Percentiles rank a stretch among this genome's conserved stretches.
phyloP scores from a whole-genome alignment of 2,329 filamentous ascomycete species.

The Penicillium expansum region DNA sequence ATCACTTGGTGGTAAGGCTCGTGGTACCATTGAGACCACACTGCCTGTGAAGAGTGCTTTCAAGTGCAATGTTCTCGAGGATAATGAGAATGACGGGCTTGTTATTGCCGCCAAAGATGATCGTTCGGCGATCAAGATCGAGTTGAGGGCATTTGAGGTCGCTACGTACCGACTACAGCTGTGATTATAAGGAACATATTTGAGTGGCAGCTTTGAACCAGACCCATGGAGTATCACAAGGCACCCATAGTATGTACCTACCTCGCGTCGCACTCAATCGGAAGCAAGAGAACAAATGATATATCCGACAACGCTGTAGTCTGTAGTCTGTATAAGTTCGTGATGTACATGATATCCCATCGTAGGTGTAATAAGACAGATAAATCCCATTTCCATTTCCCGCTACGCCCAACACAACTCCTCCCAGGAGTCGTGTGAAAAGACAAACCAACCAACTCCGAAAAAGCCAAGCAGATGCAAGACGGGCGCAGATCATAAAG shows the following conservation, averaged over 20 bases:
- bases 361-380: background rate
- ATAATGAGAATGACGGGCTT: conserved; percentile 67
- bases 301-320: conserved; percentile 1
- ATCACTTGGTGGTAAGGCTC: conserved; percentile 75
- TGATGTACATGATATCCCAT: conserved; percentile 14
- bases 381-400: conserved; percentile 4
- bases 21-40: conserved; percentile 65
- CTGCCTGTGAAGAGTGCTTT: conserved; percentile 72
- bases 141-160: conserved; percentile 78
- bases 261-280: background rate
- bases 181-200: conserved; percentile 25
- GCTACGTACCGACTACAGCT: conserved; percentile 70
- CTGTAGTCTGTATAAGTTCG: conserved; percentile 1
- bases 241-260: background rate
- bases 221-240: background rate
- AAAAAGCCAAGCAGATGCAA: conserved; percentile 4
- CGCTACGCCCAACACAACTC: conserved; percentile 5
- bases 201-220: background rate
- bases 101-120: conserved; percentile 43
- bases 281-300: background rate
- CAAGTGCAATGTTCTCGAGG: conserved; percentile 86
- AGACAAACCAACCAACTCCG: conserved; percentile 11
- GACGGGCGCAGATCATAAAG: background rate
- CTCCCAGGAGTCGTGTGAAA: conserved; percentile 1
- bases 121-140: conserved; percentile 55